A percentile compares a stretch with the other conserved stretches of the same genome.
phyloP scores from a whole-genome alignment of 2,329 filamentous ascomycete species.

The Diaporthe citrichinensis region DNA sequence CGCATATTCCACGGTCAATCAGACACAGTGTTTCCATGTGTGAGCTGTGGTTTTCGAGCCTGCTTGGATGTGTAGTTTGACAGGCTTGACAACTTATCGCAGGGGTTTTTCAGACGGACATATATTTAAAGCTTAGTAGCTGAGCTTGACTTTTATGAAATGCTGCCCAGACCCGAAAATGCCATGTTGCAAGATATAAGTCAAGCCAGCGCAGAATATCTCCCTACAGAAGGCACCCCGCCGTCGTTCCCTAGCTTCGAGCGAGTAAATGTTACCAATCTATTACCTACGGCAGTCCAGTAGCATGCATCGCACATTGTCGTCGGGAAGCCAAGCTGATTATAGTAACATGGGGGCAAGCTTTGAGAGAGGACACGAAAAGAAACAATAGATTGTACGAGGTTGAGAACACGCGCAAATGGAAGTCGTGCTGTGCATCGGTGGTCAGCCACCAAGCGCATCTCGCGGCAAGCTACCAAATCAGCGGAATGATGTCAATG shows the following conservation, averaged over 20 bases:
- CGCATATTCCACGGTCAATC: no score
- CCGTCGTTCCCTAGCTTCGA: neutral
- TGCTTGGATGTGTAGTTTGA: neutral
- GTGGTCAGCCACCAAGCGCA: conserved; percentile 2
- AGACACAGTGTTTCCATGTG: neutral
- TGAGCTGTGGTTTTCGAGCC: neutral
- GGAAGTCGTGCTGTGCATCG: no score
- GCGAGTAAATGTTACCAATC: neutral
- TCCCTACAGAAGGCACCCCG: neutral
- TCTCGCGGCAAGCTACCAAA: conserved; percentile 13
- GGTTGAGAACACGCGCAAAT: neutral
- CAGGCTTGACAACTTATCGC: no score
- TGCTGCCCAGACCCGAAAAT: neutral
- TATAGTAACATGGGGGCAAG: neutral
- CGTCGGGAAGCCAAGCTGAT: neutral
- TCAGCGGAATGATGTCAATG: neutral
- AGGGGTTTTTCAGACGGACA: neutral
- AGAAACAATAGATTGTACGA: neutral
- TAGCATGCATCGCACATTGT: neutral
- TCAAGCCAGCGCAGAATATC: neutral
- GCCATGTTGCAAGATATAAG: neutral
- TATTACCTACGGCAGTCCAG: neutral
- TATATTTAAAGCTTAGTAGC: neutral
- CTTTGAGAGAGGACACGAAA: neutral
- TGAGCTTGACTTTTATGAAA: neutral